A percentile compares a stretch with the other conserved stretches of the same genome.
Conservation (phyloP, 164 flowering plant species). For the Umbilicus rupestris region DNA sequence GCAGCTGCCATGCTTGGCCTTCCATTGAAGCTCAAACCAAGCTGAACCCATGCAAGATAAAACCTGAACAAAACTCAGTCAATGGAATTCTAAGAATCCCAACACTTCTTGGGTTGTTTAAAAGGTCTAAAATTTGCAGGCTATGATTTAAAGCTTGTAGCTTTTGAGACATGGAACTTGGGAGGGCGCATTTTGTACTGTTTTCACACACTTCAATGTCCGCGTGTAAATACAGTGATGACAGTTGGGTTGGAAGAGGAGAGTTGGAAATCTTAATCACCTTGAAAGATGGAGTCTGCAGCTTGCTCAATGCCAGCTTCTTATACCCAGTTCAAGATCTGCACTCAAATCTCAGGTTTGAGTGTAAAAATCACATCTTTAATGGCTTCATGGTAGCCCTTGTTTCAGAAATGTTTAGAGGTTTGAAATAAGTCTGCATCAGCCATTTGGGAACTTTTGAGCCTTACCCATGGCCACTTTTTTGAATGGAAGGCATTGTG, state of each 20-base stretch:
- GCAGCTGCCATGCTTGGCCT: neutral
- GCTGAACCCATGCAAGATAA: too few species aligned
- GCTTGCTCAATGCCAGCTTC: too few species aligned
- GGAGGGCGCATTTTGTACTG: too few species aligned
- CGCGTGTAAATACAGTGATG: too few species aligned
- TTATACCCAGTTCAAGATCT: neutral
- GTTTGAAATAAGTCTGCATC: neutral
- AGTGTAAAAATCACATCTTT: neutral
- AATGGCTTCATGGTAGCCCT: conserved; percentile 8
- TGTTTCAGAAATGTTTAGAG: neutral
- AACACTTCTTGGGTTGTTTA: too few species aligned
- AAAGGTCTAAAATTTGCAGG: too few species aligned
- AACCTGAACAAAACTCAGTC: too few species aligned
- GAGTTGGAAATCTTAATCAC: neutral
- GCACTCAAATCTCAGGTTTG: too few species aligned
- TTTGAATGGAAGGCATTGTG: neutral
- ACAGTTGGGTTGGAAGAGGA: neutral
- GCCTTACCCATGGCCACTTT: neutral
- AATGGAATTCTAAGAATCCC: too few species aligned
- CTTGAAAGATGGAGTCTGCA: neutral
- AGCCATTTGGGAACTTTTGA: neutral
- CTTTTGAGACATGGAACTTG: too few species aligned
- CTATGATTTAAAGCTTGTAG: too few species aligned
- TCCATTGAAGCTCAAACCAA: neutral
- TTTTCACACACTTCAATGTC: too few species aligned